Base-by-base conservation (phyloP, 1,284 basidiomycete genomes). In the Ganoderma multipileum region DNA sequence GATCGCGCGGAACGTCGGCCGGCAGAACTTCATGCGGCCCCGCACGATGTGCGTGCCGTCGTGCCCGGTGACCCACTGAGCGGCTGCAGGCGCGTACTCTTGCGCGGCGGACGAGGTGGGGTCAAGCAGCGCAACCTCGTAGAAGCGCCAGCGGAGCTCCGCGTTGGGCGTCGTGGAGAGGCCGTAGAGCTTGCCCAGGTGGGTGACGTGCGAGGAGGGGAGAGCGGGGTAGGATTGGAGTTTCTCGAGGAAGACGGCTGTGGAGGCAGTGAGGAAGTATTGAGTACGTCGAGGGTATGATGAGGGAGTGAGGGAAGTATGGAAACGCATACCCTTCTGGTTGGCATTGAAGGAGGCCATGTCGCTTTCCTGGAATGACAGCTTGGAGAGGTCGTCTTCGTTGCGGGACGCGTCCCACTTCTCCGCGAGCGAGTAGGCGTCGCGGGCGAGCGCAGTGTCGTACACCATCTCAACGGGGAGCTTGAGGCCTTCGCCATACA, bases 401-500 rank as follows among this genome's bases (percentile, higher is more conserved):
- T 81, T 72, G n/a, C 93, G 88, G 3, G 93, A 87, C 1, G 82
- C 78, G 75, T 93, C 86, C 96, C 97, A 98, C 63, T 87, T 83
- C 26, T 84, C 83, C 0, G 96, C 97, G 8, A 99, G 87, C 2
- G 78, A 80, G 73, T 90, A 92, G 4, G 92, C 88, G 62, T 88
- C 83, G 68, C 89, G 84, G 0, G 95, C 95, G 23, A 98, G 85
- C 0, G 91, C 88, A 39, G 87, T 86, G 76, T 98, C 96, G 75
- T 97, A 98, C 73, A 92, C 84, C 81, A 96, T 87, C 76, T 93
- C 83, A 1, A 92, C 94, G 0, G 95, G 95, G 20, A 98, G 86
- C 70, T 90, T 84, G 9, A 85, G 72, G 0, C 96, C 95, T 78
- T 93, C 91, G 52, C 96, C 96, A 75, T 93, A 88, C 57, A 98